These are phyloP conservation scores for Leccinum boreale DNA, from an alignment of 768 basidiomycete species.

Conservation along the genomic window DNA sequence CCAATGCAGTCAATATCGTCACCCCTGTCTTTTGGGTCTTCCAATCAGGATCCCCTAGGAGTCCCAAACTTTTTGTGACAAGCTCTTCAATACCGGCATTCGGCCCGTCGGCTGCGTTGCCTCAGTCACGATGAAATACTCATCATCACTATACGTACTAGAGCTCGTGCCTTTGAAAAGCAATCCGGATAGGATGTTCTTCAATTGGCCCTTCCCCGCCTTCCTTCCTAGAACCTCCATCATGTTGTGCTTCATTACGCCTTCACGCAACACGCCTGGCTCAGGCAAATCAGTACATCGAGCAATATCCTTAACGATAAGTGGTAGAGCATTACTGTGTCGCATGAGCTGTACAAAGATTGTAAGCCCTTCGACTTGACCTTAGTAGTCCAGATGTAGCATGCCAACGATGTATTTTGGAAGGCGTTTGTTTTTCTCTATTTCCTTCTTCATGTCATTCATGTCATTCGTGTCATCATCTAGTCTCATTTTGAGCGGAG, in stretches of 20 bases:
- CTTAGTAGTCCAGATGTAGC: conserved; percentile 22
- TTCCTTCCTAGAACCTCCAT: conserved; percentile 16
- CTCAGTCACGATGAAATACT: background rate
- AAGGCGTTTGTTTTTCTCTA: conserved; percentile 5
- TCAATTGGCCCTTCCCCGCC: conserved; percentile 9
- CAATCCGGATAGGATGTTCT: conserved; percentile 21
- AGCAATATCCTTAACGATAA: background rate
- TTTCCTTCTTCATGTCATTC: background rate
- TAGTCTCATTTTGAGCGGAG: background rate
- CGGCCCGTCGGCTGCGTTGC: background rate
- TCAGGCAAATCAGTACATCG: background rate
- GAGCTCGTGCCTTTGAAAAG: conserved; percentile 21
- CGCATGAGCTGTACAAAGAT: conserved; percentile 22
- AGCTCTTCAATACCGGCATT: conserved; percentile 2
- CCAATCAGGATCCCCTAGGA: conserved; percentile 7
- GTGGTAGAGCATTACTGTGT: conserved; percentile 8
- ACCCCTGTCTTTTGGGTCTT: conserved; percentile 22
- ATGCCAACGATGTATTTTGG: conserved; percentile 14
- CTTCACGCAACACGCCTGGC: conserved; percentile 12
- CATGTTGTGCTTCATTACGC: conserved; percentile 13
- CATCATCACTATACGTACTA: conserved; percentile 6
- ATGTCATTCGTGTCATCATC: conserved; percentile 12
- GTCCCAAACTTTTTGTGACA: conserved; percentile 8
- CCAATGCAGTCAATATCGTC: conserved; percentile 20
- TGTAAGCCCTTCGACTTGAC: conserved; percentile 23